These are phyloP conservation scores for Orobanche coerulescens DNA, from an alignment of 257 asterid species.

Conservation along the genomic window DNA sequence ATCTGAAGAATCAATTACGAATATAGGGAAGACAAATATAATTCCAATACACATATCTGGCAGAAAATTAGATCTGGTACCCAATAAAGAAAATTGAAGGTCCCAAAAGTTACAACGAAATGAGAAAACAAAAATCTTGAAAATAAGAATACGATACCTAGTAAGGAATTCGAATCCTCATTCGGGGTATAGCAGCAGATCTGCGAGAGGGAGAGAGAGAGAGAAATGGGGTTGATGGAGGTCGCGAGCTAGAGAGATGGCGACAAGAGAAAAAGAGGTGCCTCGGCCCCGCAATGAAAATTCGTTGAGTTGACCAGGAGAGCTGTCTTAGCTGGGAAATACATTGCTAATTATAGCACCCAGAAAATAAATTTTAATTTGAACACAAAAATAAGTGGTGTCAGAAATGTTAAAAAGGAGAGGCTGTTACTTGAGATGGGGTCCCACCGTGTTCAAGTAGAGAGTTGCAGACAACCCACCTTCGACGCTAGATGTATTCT, in stretches of 20 bases:
- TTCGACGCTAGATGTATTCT: too few relatives aligned
- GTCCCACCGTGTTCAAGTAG: background rate
- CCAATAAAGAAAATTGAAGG: constrained; percentile 8
- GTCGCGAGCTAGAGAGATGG: constrained; percentile 25
- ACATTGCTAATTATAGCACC: constrained; percentile 18
- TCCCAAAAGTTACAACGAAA: constrained; percentile 11
- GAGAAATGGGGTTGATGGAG: constrained; percentile 23
- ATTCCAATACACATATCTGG: background rate
- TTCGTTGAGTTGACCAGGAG: constrained; percentile 30
- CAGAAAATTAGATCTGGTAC: constrained; percentile 23
- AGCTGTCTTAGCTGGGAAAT: constrained; percentile 35
- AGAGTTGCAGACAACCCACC: too few relatives aligned
- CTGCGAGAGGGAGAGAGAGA: constrained; percentile 16
- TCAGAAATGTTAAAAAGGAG: background rate
- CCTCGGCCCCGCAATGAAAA: constrained; percentile 23
- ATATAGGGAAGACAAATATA: background rate
- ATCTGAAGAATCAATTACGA: constrained; percentile 17
- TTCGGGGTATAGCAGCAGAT: constrained; percentile 23
- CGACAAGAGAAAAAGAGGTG: constrained; percentile 11
- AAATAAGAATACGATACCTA: constrained; percentile 18
- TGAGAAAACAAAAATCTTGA: background rate
- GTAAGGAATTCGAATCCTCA: constrained; percentile 22
- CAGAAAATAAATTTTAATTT: background rate
- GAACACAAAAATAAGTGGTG: background rate
- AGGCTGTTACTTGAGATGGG: background rate